A percentile compares a stretch with the other conserved stretches of the same genome.
Conservation (phyloP, 495 filamentous ascomycete species). For the Cercophora newfieldiana region DNA sequence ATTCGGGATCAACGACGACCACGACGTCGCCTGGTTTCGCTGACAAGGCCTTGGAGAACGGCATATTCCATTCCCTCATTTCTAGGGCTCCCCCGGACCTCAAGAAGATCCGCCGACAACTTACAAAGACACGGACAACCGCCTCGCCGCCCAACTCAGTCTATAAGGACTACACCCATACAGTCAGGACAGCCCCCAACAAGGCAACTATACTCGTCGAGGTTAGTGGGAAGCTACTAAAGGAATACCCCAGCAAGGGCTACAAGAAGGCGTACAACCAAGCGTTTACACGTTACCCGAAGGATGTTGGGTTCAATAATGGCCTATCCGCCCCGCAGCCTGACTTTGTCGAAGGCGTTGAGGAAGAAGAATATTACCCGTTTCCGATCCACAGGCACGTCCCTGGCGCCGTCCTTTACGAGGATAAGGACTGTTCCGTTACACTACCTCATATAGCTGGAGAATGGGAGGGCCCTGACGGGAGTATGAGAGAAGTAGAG, state of each 20-base stretch:
- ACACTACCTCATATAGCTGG: conserved; percentile 30
- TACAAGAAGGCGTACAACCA: not conserved
- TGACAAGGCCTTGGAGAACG: not conserved
- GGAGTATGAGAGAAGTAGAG: conserved; percentile 24
- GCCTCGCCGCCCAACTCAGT: conserved; percentile 6
- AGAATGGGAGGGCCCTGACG: conserved; percentile 29
- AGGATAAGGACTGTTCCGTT: conserved; percentile 25
- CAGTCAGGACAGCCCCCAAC: conserved; percentile 24
- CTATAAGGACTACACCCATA: not conserved
- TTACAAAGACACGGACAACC: conserved; percentile 20
- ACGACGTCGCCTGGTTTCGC: conserved; percentile 5
- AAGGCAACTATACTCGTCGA: conserved; percentile 31
- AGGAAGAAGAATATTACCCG: conserved; percentile 21
- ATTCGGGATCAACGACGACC: too few relatives aligned
- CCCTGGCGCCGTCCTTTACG: conserved; percentile 24
- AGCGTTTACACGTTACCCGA: not conserved
- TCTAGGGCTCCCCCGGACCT: not conserved
- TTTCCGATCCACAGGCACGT: conserved; percentile 27
- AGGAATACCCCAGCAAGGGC: not conserved
- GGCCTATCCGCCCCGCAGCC: too few relatives aligned
- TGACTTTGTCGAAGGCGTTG: not conserved
- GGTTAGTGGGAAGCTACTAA: conserved; percentile 1
- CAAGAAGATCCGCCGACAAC: not conserved
- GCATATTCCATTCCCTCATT: not conserved
- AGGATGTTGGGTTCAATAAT: not conserved